Evolutionary conservation across 2,329 filamentous ascomycete genomes (phyloP).

Genomic region (Calonectria pteridis): DNA sequence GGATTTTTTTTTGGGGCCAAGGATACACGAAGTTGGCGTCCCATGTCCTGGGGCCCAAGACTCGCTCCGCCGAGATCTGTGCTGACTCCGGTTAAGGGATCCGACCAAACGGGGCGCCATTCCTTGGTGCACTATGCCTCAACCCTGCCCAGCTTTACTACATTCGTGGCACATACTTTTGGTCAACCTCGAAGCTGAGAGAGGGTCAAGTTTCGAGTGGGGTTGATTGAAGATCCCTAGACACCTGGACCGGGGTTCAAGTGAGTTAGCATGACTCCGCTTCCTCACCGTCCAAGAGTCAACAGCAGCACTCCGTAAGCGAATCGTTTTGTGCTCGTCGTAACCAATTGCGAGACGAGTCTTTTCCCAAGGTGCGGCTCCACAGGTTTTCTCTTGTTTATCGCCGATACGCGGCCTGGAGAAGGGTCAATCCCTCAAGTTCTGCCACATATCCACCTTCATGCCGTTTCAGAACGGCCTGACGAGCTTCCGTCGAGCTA

Average conservation of each 20-base stretch:
- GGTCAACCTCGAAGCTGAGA: neutral
- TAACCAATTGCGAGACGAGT: neutral
- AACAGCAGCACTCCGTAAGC: neutral
- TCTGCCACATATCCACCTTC: neutral
- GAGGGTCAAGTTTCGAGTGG: neutral
- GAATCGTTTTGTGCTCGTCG: neutral
- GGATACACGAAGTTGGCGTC: neutral
- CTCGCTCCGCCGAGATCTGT: conserved; percentile 24
- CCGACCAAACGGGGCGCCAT: conserved; percentile 1
- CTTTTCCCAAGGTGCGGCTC: neutral
- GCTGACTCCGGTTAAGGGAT: conserved; percentile 17
- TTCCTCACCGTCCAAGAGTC: neutral
- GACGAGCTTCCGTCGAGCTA: neutral
- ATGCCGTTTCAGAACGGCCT: conserved; percentile 7
- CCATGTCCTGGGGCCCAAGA: neutral
- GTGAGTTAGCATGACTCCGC: neutral
- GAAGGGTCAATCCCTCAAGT: neutral
- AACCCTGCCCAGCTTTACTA: neutral
- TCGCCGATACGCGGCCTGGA: neutral
- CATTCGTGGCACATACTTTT: neutral
- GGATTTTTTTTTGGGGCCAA: neutral
- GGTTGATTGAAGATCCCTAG: conserved; percentile 14
- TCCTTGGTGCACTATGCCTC: neutral
- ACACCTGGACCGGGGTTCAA: conserved; percentile 4
- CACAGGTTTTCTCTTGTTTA: neutral